A percentile compares a stretch with the other conserved stretches of the same genome.
phyloP scores from a whole-genome alignment of 345 rosid species.

The Eucalyptus guilfoylei region DNA sequence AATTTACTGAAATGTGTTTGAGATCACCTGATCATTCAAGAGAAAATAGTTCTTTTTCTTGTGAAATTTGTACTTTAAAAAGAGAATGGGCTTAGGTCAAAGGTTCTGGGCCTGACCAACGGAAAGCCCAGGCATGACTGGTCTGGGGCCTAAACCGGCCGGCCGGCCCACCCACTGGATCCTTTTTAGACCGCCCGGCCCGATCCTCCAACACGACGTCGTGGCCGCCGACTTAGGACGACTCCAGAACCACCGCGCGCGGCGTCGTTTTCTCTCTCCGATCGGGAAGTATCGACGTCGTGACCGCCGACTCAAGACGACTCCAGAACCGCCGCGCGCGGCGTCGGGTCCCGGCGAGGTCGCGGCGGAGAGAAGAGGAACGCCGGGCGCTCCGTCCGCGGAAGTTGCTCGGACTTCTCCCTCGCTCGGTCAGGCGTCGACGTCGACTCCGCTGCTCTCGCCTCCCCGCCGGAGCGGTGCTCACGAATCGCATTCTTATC shows the following conservation, averaged over 20 bases:
- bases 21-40: not conserved
- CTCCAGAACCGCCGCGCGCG: not conserved
- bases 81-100: not conserved
- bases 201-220: not conserved
- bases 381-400: conserved; percentile 81
- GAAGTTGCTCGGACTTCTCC: conserved; percentile 69
- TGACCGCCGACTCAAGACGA: not conserved
- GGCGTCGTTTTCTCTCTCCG: not conserved
- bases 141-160: not conserved
- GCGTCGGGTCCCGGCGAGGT: not conserved
- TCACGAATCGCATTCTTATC: not conserved
- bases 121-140: not conserved
- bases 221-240: not conserved
- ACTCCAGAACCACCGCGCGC: not conserved
- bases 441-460: conserved; percentile 69
- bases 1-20: not conserved
- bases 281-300: no score
- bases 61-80: not conserved
- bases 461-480: conserved; percentile 91
- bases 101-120: not conserved
- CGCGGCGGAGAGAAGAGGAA: conserved; percentile 75
- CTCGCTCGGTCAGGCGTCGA: conserved; percentile 63
- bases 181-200: not conserved
- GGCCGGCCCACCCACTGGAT: not conserved
- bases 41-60: not conserved